phyloP scores from a whole-genome alignment of 176 grass and related monocot species.

The Panicum miliaceum region DNA sequence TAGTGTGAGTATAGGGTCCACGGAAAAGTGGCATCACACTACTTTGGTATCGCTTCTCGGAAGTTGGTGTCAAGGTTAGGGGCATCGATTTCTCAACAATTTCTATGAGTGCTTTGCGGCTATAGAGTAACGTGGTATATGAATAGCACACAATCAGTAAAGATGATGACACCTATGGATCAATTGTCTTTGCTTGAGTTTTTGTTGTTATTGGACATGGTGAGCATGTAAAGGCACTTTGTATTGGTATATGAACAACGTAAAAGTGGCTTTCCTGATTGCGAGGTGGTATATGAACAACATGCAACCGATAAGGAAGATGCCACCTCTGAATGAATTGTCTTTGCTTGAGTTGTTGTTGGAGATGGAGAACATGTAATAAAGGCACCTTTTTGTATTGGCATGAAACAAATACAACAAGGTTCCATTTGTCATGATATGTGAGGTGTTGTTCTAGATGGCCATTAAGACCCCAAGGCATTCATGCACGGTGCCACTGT shows the following conservation, averaged over 20 bases:
- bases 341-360: neutral
- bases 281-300: too few species aligned
- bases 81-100: too few species aligned
- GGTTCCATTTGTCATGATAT: neutral
- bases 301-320: neutral
- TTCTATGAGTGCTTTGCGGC: neutral
- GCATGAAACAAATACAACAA: neutral
- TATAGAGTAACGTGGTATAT: neutral
- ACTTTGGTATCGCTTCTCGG: too few species aligned
- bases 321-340: neutral
- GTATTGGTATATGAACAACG: neutral
- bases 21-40: too few species aligned
- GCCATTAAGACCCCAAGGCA: neutral
- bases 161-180: neutral
- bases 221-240: neutral
- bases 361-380: neutral
- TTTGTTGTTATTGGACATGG: neutral
- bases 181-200: neutral
- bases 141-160: neutral
- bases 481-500: neutral
- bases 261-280: too few species aligned
- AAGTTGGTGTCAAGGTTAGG: too few species aligned
- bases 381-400: neutral
- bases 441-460: neutral
- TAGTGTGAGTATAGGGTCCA: too few species aligned